These are phyloP conservation scores for Auriculariales sp. DNA, from an alignment of 768 basidiomycete genomes.

Conservation along the genomic window DNA sequence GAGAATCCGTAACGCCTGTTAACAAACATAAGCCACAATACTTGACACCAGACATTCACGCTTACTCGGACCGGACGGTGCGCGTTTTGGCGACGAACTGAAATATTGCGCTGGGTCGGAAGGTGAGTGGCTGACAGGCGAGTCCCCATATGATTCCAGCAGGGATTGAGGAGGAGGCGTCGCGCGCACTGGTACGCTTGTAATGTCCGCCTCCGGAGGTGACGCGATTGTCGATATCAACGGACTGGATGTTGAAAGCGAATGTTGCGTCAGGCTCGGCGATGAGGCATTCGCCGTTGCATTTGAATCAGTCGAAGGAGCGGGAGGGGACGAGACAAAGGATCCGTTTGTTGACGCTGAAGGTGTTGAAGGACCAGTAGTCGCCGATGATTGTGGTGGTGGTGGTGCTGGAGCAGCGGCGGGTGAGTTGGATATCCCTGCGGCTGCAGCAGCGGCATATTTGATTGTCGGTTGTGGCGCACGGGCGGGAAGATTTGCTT, in stretches of 20 bases:
- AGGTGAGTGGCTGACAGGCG: constrained; percentile 41
- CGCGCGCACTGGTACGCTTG: constrained; percentile 7
- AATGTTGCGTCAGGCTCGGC: constrained; percentile 76
- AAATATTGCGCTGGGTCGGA: constrained; percentile 40
- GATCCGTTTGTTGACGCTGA: constrained; percentile 16
- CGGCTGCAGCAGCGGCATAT: constrained; percentile 86
- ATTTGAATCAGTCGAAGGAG: constrained; percentile 18
- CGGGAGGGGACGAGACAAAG: constrained; percentile 15
- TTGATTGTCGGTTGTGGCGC: constrained; percentile 63
- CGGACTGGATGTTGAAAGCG: constrained; percentile 49
- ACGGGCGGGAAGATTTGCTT: constrained; percentile 50
- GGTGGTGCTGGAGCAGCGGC: constrained; percentile 20
- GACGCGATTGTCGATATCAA: constrained; percentile 57
- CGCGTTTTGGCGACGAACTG: constrained; percentile 46
- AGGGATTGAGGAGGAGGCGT: constrained; percentile 8
- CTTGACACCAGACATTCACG: neutral
- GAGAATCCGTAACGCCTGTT: constrained; percentile 27
- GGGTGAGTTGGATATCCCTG: too few species aligned
- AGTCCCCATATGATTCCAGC: constrained; percentile 46
- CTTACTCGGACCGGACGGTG: constrained; percentile 34
- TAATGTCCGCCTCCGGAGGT: constrained; percentile 40
- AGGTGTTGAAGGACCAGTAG: constrained; percentile 20
- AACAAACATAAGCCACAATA: constrained; percentile 27
- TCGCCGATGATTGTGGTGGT: constrained; percentile 5
- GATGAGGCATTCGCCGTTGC: constrained; percentile 36